A percentile compares a stretch with the other conserved stretches of the same genome.
These are phyloP conservation scores for Linnemannia zychae DNA, from an alignment of 192 early-diverging fungal genomes.

Conservation along the genomic window DNA sequence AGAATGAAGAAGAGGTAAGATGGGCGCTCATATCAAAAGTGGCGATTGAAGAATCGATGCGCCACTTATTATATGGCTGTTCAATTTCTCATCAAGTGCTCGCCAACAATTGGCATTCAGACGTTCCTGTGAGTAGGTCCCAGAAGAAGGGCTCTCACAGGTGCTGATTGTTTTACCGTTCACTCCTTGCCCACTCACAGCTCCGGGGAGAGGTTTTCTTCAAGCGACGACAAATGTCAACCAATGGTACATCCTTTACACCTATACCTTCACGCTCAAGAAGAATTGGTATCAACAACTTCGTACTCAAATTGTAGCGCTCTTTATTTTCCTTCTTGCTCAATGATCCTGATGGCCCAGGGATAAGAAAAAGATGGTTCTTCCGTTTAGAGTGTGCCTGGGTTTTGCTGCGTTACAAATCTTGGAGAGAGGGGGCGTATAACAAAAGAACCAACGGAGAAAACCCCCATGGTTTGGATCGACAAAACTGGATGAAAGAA, in stretches of 20 bases:
- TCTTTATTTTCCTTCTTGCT: not conserved
- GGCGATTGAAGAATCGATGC: not conserved
- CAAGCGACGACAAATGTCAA: no score
- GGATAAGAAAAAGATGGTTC: not conserved
- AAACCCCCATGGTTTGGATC: not conserved
- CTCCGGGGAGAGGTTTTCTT: no score
- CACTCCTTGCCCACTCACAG: no score
- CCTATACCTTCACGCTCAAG: not conserved
- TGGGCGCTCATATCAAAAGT: not conserved
- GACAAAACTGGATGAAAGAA: not conserved
- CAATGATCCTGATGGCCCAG: not conserved
- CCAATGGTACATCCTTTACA: no score
- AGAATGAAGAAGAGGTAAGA: not conserved
- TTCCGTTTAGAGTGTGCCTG: not conserved
- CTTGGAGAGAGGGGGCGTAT: not conserved
- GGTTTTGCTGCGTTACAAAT: not conserved
- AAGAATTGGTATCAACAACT: not conserved
- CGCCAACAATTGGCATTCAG: not conserved
- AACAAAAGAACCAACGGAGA: not conserved
- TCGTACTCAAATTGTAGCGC: not conserved
- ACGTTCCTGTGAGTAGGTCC: not conserved
- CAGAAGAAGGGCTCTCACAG: not conserved
- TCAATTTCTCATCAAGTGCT: no score
- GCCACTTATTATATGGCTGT: no score
- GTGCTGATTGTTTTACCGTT: not conserved